A percentile compares a stretch with the other conserved stretches of the same genome.
These are phyloP conservation scores for Sphagnurus paluster DNA, from an alignment of 1,284 basidiomycete species.

Conservation along the genomic window DNA sequence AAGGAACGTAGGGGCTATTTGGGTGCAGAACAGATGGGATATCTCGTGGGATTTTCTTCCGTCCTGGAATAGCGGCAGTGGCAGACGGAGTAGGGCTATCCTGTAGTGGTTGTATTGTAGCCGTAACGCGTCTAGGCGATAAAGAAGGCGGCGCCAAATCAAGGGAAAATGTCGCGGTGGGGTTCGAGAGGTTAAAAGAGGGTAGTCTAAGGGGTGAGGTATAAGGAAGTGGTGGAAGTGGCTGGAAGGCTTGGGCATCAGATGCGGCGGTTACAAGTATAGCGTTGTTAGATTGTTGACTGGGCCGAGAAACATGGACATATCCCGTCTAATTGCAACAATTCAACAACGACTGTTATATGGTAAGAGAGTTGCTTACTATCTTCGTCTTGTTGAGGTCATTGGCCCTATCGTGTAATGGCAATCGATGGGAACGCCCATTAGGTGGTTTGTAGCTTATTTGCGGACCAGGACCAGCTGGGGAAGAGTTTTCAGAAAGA, in stretches of 20 bases:
- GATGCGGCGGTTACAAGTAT: constrained; percentile 3
- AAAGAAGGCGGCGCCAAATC: neutral
- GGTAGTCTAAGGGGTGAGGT: constrained; percentile 38
- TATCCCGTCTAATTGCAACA: constrained; percentile 9
- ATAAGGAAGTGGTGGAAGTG: constrained; percentile 30
- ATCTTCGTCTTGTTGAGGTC: constrained; percentile 6
- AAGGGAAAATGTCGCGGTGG: neutral
- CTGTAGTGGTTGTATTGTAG: neutral
- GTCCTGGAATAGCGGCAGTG: neutral
- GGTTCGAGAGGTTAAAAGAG: constrained; percentile 25
- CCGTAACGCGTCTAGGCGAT: constrained; percentile 2
- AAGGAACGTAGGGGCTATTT: constrained; percentile 51
- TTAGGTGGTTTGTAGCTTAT: neutral
- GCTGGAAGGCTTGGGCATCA: constrained; percentile 11
- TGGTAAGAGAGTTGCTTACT: neutral
- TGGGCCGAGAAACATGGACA: constrained; percentile 4
- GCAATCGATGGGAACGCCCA: neutral
- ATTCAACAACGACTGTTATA: neutral
- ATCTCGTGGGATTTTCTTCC: neutral
- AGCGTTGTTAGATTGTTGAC: neutral
- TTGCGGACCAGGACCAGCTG: constrained; percentile 12
- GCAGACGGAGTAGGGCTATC: neutral
- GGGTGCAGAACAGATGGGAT: constrained; percentile 30
- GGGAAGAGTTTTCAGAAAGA: neutral
- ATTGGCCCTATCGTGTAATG: neutral